Percentiles rank a stretch among this genome's conserved stretches.
These are phyloP conservation scores for Chlorella sp. DNA, from an alignment of 139 green algal genomes.

Conservation along the genomic window DNA sequence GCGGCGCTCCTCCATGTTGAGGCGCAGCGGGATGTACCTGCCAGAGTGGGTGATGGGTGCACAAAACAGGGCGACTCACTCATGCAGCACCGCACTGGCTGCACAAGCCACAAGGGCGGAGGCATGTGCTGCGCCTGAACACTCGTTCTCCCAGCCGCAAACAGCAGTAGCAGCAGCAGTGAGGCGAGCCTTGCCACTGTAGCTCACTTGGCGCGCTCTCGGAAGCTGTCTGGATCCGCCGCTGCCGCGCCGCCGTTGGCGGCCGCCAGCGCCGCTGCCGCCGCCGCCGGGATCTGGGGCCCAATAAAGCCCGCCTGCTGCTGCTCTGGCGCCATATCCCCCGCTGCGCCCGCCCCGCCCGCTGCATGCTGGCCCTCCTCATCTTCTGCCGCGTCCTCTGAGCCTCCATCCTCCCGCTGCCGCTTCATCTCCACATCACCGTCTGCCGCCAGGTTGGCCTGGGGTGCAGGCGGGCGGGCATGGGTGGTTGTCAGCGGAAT, in stretches of 20 bases:
- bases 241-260: neutral
- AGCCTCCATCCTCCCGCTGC: slow-evolving; percentile 42
- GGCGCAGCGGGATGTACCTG: slow-evolving; percentile 74
- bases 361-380: neutral
- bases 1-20: slow-evolving; percentile 79
- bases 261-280: neutral
- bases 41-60: neutral
- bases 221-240: slow-evolving; percentile 45
- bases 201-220: slow-evolving; percentile 54
- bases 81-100: no score
- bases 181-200: no score
- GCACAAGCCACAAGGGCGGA: no score
- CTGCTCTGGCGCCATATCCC: neutral
- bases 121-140: no score
- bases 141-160: no score
- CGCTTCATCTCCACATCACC: slow-evolving; percentile 62
- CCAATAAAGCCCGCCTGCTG: neutral
- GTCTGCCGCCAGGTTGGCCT: slow-evolving; percentile 46
- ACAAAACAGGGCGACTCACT: no score
- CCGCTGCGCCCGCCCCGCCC: neutral
- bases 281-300: neutral
- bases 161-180: neutral
- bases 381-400: slow-evolving; percentile 10
- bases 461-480: slow-evolving; percentile 1
- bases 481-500: no score